These are phyloP conservation scores for Kurtzmaniella quercitrusa DNA, from an alignment of 1,139 yeast species.

Conservation along the genomic window DNA sequence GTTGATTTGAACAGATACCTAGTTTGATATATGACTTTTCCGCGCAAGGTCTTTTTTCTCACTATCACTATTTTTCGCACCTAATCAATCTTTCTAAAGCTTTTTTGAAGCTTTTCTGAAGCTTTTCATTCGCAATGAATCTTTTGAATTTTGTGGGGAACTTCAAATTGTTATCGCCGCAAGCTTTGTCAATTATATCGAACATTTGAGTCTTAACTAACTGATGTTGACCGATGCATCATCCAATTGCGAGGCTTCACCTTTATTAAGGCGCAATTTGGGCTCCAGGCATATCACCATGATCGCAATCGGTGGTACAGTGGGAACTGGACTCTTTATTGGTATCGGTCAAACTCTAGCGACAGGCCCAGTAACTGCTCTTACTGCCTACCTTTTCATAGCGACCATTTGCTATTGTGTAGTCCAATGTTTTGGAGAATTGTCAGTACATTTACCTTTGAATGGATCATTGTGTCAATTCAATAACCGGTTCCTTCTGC, in stretches of 20 bases:
- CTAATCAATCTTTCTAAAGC: too few relatives aligned
- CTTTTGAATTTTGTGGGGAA: too few relatives aligned
- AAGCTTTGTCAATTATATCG: too few relatives aligned
- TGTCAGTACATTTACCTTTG: slow-evolving; percentile 18
- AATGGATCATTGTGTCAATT: slow-evolving; percentile 22
- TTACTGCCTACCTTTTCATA: slow-evolving; percentile 17
- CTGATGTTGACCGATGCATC: too few relatives aligned
- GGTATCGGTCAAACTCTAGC: slow-evolving; percentile 12
- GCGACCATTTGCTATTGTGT: slow-evolving; percentile 16
- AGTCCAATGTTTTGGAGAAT: slow-evolving; percentile 19
- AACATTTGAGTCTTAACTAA: too few relatives aligned
- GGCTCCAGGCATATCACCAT: slow-evolving; percentile 50
- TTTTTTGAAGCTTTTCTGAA: too few relatives aligned
- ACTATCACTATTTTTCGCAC: too few relatives aligned
- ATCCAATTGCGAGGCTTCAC: neutral
- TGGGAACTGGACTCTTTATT: slow-evolving; percentile 27
- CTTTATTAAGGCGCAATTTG: neutral
- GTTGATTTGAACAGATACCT: too few relatives aligned
- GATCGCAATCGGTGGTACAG: slow-evolving; percentile 58
- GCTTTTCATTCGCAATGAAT: too few relatives aligned
- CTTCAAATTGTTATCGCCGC: too few relatives aligned
- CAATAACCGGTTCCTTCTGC: slow-evolving; percentile 17
- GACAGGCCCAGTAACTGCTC: slow-evolving; percentile 19
- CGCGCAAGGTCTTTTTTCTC: too few relatives aligned
- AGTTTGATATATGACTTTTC: too few relatives aligned